These are phyloP conservation scores for Aspergillus pseudonomiae DNA, from an alignment of 2,329 filamentous ascomycete genomes.

Conservation along the genomic window DNA sequence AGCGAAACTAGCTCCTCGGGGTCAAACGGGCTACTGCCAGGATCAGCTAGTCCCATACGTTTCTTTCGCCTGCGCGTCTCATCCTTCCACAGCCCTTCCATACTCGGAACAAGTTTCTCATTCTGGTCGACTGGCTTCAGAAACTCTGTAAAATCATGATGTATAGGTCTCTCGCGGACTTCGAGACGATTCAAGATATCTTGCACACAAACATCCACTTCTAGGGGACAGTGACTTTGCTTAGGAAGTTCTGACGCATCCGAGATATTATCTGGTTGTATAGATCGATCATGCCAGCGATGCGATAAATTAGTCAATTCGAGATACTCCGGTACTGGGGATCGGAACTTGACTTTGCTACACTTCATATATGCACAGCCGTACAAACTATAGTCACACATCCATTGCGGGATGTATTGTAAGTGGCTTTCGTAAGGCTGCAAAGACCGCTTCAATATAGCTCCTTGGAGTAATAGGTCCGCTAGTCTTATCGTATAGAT, in stretches of 20 bases:
- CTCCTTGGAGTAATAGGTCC: slow-evolving; percentile 84
- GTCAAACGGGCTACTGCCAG: slow-evolving; percentile 75
- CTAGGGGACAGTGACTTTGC: slow-evolving; percentile 83
- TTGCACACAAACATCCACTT: slow-evolving; percentile 86
- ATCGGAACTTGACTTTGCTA: slow-evolving; percentile 70
- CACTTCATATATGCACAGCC: slow-evolving; percentile 86
- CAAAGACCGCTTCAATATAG: slow-evolving; percentile 78
- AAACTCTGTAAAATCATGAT: slow-evolving; percentile 84
- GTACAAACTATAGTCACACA: slow-evolving; percentile 97
- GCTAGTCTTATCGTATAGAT: slow-evolving; percentile 82
- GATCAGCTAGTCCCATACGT: slow-evolving; percentile 65
- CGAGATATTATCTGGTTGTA: slow-evolving; percentile 62
- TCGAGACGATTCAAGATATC: slow-evolving; percentile 81
- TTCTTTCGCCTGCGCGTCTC: slow-evolving; percentile 79
- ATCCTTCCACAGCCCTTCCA: slow-evolving; percentile 91
- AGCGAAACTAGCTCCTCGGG: slow-evolving; percentile 82
- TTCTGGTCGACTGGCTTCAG: slow-evolving; percentile 64
- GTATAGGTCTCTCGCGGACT: slow-evolving; percentile 75
- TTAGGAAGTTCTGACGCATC: slow-evolving; percentile 69
- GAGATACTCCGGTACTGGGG: slow-evolving; percentile 72
- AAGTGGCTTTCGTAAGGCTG: slow-evolving; percentile 95
- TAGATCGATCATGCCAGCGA: slow-evolving; percentile 78
- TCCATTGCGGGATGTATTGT: slow-evolving; percentile 92
- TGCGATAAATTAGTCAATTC: slow-evolving; percentile 65
- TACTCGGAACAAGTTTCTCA: slow-evolving; percentile 86